These are phyloP conservation scores for Epichloe amarillans DNA, from an alignment of 2,329 filamentous ascomycete species.

Conservation along the genomic window DNA sequence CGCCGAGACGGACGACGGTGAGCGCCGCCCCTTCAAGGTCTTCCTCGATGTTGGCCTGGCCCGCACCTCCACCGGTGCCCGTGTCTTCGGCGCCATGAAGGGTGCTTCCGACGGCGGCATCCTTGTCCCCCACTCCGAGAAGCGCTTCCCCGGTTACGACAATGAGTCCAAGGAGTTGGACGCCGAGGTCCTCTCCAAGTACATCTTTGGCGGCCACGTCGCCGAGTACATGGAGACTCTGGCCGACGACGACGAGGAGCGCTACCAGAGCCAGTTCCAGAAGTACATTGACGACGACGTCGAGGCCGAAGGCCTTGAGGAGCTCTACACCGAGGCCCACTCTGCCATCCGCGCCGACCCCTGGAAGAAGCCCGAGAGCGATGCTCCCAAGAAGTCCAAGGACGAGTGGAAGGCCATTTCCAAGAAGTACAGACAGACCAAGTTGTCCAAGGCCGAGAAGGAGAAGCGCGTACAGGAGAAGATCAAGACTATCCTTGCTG, in stretches of 20 bases:
- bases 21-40: slow-evolving; percentile 98
- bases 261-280: slow-evolving; percentile 95
- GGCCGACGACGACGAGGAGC: slow-evolving; percentile 98
- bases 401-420: slow-evolving; percentile 93
- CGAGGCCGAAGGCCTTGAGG: slow-evolving; percentile 93
- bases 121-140: slow-evolving; percentile 95
- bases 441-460: slow-evolving; percentile 77
- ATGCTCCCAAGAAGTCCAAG: slow-evolving; percentile 85
- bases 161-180: slow-evolving; percentile 97
- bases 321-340: slow-evolving; percentile 90
- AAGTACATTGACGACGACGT: slow-evolving; percentile 96
- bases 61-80: slow-evolving; percentile 95
- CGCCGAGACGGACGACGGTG: slow-evolving; percentile 75
- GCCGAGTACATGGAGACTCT: slow-evolving; percentile 99
- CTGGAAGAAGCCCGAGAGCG: slow-evolving; percentile 76
- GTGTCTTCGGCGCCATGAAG: slow-evolving; percentile 99
- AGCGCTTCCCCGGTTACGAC: slow-evolving; percentile 98
- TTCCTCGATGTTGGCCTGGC: slow-evolving; percentile 95
- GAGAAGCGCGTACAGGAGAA: slow-evolving; percentile 73
- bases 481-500: slow-evolving; percentile 66
- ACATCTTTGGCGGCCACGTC: slow-evolving; percentile 97
- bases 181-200: slow-evolving; percentile 91
- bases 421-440: slow-evolving; percentile 69
- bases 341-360: slow-evolving; percentile 94
- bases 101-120: slow-evolving; percentile 97